Conservation (phyloP, 169 alveolate species). For the Condylostoma magnum region DNA sequence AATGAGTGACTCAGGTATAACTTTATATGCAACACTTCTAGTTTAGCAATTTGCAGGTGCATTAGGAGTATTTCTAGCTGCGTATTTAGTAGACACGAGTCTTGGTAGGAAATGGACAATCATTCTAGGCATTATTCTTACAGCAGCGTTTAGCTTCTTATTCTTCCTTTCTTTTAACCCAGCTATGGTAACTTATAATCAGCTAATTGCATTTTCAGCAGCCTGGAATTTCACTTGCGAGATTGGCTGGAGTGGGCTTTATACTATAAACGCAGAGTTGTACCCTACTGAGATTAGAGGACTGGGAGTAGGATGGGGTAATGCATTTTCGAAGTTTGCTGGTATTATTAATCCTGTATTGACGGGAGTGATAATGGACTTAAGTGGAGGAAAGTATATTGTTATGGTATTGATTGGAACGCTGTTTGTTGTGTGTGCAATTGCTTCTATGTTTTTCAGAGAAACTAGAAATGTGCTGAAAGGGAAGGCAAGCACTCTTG, state of each 20-base stretch:
- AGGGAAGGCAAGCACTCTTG: too few relatives aligned
- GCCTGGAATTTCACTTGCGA: not conserved
- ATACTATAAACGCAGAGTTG: slow-evolving; percentile 9
- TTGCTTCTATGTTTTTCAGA: too few relatives aligned
- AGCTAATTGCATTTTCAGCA: not conserved
- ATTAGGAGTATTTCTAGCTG: slow-evolving; percentile 3
- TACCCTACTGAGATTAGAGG: slow-evolving; percentile 20
- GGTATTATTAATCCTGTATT: slow-evolving; percentile 23
- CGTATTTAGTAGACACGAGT: slow-evolving; percentile 6
- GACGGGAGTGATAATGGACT: not conserved
- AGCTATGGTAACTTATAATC: too few relatives aligned
- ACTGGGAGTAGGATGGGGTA: not conserved
- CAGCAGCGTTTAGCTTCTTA: too few relatives aligned
- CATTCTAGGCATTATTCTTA: too few relatives aligned
- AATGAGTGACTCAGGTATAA: too few relatives aligned
- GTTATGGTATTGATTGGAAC: too few relatives aligned
- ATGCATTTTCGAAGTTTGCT: slow-evolving; percentile 3
- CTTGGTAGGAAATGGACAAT: slow-evolving; percentile 3
- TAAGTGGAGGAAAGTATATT: not conserved
- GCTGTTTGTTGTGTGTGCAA: too few relatives aligned
- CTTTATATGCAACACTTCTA: not conserved
- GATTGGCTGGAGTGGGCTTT: slow-evolving; percentile 6
- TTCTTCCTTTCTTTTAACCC: too few relatives aligned
- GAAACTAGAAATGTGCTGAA: too few relatives aligned
- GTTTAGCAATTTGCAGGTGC: slow-evolving; percentile 3